Base-by-base conservation (phyloP, 2,329 filamentous ascomycete species). In the Colletotrichum theobromicola region DNA sequence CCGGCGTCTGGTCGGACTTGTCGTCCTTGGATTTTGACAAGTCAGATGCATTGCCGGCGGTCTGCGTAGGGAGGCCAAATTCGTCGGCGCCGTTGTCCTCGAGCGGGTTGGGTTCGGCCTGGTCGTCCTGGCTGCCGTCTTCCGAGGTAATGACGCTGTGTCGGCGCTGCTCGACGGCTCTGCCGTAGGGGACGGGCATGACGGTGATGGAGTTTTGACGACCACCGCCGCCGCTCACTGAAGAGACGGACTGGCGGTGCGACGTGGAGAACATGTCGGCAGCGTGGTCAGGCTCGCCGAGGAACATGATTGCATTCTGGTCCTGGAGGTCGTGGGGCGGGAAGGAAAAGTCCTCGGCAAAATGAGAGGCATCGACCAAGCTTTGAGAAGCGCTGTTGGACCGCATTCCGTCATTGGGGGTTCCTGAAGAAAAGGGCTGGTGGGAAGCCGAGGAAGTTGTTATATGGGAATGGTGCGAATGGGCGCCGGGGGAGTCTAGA, bases 81-180 rank as follows among this genome's bases (percentile, higher is more conserved):
- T 93, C 91, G 79, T 93, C 91, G 6, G 87, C 85, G 70, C 88
- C 83, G 28, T 87, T 83, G 70, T 91, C 90, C 60, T 90, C 90
- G 62, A 91, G 80, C 4, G 87, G 85, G 75, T 88, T 87, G 50
- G 83, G 83, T 18, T 83, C 83, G 35, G 85, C 86, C 1, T 85
- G 85, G 37, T 82, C 84, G 53, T 85, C 86, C 30, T 82, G 85
- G 55, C 84, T 86, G 60, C 81, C 85, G 42, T 87, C 85, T 30
- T 89, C 89, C 7, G 88, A 88, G 2, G 78, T 83, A 30, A 87
- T 87, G 35, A 80, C 76, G 71, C 81, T 84, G 15, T 75, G 67
- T 24, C 78, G 76, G 32, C 81, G 76, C 55, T 78, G 79, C 53
- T 76, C 76, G 30, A 79, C 78, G 53, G 80, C 79, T 30, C 61